phyloP scores from a whole-genome alignment of 371 early-diverging fungal species.

The Capniomyces stellatus region DNA sequence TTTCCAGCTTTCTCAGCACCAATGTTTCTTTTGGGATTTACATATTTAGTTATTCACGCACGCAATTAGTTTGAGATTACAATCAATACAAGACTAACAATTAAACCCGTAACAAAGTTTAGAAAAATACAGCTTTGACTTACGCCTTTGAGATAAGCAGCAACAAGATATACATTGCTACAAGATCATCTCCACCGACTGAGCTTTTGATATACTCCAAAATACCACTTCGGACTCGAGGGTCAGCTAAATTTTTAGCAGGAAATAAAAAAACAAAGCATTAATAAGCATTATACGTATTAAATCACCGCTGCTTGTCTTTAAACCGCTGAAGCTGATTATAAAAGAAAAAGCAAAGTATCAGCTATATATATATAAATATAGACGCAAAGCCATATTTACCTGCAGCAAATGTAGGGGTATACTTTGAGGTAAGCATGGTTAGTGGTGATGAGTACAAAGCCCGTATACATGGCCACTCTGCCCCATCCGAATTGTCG shows the following conservation, averaged over 20 bases:
- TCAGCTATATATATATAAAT: no score
- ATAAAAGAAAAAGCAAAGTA: no score
- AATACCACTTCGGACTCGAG: neutral
- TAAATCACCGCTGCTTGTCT: no score
- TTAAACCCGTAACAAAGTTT: no score
- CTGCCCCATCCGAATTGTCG: neutral
- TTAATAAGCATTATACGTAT: neutral
- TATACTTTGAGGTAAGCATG: neutral
- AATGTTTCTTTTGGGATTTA: conserved; percentile 10
- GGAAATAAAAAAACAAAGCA: neutral
- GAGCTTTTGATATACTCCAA: neutral
- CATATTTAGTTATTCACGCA: conserved; percentile 1
- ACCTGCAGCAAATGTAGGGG: neutral
- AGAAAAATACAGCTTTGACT: neutral
- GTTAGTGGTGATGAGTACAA: neutral
- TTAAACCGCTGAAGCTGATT: no score
- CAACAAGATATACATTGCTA: conserved; percentile 20
- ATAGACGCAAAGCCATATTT: no score
- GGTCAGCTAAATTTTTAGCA: neutral
- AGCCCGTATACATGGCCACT: neutral
- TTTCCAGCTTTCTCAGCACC: conserved; percentile 16
- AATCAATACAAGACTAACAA: no score
- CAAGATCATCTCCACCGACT: conserved; percentile 20
- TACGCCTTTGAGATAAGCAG: conserved; percentile 20
- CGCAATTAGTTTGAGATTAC: neutral